phyloP scores from a whole-genome alignment of 2,329 filamentous ascomycete species.

The Colletotrichum sp. region DNA sequence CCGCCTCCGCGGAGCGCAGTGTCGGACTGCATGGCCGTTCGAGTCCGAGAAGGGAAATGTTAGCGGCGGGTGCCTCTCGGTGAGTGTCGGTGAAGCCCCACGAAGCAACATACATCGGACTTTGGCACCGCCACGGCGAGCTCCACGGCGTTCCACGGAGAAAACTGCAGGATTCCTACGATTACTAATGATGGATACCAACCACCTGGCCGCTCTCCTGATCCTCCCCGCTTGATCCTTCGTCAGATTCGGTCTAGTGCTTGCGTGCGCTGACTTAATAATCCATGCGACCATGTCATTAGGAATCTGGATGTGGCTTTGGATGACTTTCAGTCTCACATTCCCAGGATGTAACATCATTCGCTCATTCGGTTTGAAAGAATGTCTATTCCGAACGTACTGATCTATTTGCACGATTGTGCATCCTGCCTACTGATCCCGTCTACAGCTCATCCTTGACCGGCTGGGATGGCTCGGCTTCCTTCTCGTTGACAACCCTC shows the following conservation, averaged over 20 bases:
- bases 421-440: not conserved
- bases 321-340: not conserved
- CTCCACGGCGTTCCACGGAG: conserved; percentile 10
- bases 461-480: not conserved
- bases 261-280: not conserved
- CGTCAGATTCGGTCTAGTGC: not conserved
- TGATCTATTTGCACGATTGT: not conserved
- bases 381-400: not conserved
- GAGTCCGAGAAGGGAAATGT: not conserved
- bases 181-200: not conserved
- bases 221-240: not conserved
- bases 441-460: conserved; percentile 8
- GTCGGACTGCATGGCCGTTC: not conserved
- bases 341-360: not conserved
- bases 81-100: not conserved
- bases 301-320: not conserved
- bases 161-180: not conserved
- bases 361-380: not conserved
- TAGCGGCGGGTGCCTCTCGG: not conserved
- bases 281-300: not conserved
- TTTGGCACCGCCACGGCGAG: not conserved
- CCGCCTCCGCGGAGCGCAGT: not conserved
- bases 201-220: not conserved
- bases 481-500: not conserved
- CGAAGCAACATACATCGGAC: not conserved